These are phyloP conservation scores for Trypanosoma boissoni DNA, from an alignment of 208 protist species.

Conservation along the genomic window DNA sequence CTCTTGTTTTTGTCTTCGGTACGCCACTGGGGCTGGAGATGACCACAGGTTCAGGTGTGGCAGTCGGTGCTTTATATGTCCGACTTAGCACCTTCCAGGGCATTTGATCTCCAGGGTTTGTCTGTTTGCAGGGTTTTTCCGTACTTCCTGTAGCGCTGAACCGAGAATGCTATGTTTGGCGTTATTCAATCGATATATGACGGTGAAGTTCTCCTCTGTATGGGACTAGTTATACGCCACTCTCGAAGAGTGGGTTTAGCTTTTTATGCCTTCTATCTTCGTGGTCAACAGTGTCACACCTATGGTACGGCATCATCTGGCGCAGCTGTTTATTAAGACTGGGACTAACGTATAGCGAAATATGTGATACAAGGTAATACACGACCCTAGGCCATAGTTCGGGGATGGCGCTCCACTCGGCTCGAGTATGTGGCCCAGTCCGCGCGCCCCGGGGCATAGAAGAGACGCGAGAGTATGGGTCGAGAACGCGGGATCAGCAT, in stretches of 20 bases:
- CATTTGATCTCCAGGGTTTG: background rate
- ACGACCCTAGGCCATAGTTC: background rate
- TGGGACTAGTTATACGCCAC: background rate
- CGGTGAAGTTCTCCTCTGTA: background rate
- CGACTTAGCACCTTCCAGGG: slow-evolving; percentile 3
- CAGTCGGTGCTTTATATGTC: background rate
- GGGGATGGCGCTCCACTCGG: background rate
- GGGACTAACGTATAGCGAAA: background rate
- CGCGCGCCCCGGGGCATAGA: background rate
- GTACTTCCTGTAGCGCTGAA: background rate
- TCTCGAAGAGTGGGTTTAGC: background rate
- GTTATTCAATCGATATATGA: background rate
- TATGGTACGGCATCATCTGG: background rate
- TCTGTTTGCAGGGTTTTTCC: background rate
- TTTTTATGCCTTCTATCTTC: background rate
- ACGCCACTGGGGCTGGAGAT: background rate
- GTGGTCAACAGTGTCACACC: background rate
- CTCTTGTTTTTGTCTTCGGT: background rate
- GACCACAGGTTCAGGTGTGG: background rate
- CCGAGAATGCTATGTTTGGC: background rate
- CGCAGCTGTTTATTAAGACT: background rate
- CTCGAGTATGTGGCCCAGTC: background rate
- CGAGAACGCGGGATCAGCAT: background rate
- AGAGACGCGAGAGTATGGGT: background rate
- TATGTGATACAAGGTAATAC: background rate